Base-by-base conservation (phyloP, 306 rosid species). In the Quercus engelmannii region DNA sequence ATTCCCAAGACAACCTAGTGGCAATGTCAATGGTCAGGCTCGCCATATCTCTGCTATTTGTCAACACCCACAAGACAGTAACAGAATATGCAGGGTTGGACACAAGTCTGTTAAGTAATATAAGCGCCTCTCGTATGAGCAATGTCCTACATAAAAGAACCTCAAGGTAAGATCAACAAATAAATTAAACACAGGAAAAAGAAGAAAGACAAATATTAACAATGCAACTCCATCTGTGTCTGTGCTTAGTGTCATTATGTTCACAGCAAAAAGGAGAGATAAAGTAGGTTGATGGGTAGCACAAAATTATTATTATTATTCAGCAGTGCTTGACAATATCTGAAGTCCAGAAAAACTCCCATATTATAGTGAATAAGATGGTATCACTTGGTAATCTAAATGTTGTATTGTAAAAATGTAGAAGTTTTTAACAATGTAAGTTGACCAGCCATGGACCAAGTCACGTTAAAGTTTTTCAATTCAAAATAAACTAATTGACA, bases 41-140 rank as follows among this genome's bases (percentile, higher is more conserved):
- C 72, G 91, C 95, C 91, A 92, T 86, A 18, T 90, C 93, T 76
- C 99, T 94, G 73, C 77, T 86, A 80, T 19, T 77, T 6, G 89
- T 86, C 78, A 94, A 77, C 46, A 51, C 54, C n/a, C 78, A 87
- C 85, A 94, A 79, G 76, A 89, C 77, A 3, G 86, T 84, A 1
- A 83, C 84, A 12, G 97, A 91, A 85, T 91, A 91, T 51, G 85
- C 73, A 7, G 92, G 88, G 74, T 78, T 87, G 3, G 99, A 92
- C 26, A 87, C 97, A 51, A 94, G 84, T 74, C 99, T 87, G 84
- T 94, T 92, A 0, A 94, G 95, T 80, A 94, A 83, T 74, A 94
- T 94, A 65, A 94, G 87, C 69, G 87, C 90, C 90, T 94, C 99
- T 75, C 99, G 87, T 18, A 92, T 82, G 71, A 92, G 86, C 87